Evolutionary conservation across 805 yeast species (phyloP).

Genomic region (Kluyveromyces siamensis): DNA sequence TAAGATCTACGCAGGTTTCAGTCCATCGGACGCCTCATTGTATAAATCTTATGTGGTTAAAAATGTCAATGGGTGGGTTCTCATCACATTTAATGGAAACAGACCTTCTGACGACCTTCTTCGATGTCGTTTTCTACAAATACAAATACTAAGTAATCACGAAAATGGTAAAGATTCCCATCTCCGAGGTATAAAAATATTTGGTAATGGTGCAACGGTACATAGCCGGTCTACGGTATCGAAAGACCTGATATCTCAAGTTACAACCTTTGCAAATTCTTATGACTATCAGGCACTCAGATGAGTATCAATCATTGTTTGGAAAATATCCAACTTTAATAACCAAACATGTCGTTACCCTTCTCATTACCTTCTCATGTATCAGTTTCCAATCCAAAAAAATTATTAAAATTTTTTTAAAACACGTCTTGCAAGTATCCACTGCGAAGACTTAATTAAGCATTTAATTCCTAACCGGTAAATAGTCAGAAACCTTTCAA

Average conservation of each 20-base stretch:
- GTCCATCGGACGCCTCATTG: conserved; percentile 20
- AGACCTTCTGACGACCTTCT: conserved; percentile 15
- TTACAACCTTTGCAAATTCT: neutral
- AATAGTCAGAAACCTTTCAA: neutral
- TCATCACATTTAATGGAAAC: conserved; percentile 18
- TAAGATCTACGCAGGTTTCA: conserved; percentile 25
- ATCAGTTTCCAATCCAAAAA: neutral
- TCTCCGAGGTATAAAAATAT: conserved; percentile 54
- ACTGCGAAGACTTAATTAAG: neutral
- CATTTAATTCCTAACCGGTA: neutral
- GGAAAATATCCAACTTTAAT: neutral
- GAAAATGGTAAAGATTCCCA: conserved; percentile 97
- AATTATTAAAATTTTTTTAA: neutral
- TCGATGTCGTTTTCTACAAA: conserved; percentile 22
- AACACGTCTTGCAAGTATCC: neutral
- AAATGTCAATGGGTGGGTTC: conserved; percentile 27
- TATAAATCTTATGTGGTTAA: conserved; percentile 20
- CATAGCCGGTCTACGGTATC: neutral
- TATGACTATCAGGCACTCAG: neutral
- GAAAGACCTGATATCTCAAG: neutral
- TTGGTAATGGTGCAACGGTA: conserved; percentile 2
- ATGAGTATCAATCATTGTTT: neutral
- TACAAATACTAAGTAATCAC: conserved; percentile 45
- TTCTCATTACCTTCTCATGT: neutral
- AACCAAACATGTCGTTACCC: neutral